Evolutionary conservation across 768 basidiomycete genomes (phyloP), one percentile per base, ranked within the genome.

Genomic region (Boletus rex-veris): DNA sequence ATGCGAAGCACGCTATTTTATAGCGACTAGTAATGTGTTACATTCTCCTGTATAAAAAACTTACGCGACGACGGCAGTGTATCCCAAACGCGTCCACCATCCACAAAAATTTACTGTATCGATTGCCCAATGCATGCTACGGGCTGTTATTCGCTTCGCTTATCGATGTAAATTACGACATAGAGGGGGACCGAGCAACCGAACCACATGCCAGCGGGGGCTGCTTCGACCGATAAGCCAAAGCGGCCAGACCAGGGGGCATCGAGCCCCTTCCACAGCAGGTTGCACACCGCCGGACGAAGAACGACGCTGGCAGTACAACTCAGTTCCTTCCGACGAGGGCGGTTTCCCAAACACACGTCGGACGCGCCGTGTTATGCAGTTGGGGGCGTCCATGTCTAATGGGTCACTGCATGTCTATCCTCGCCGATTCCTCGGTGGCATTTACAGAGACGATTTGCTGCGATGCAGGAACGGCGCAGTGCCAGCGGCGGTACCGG

Each of bases 1-100:
- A 35, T 48, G 11, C 30, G 42, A 60, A 28, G 54, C 49, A 39
- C 16, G 19, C 40, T 49, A 31, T 37, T 39, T 37, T 43, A 45
- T 7, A 28, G 37, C 35, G 59, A 57, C 37, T 36, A n/a, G n/a
- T n/a, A n/a, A 48, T 42, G 19, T 10, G 5, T n/a, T 24, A 47
- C 31, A 11, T 41, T n/a, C 18, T 40, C 24, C 18, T 30, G 26
- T 18, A 33, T 40, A 21, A 28, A 28, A 28, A 28, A 30, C 45
- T 33, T 40, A 42, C 24, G 39, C 42, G 10, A 21, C 36, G 35
- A 56, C 21, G 19, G 36, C 21, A n/a, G 11, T 52, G 35, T 39
- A 33, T 12, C 33, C 19, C 15, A 21, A 54, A 44, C 30, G n/a
- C n/a, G 24, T 35, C 50, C 21, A 53, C 46, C 50, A 42, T 9